Evolutionary conservation across 108 stramenopile genomes (phyloP), one percentile per base, ranked within the genome.

Genomic region (Cyclotella kingstonii): DNA sequence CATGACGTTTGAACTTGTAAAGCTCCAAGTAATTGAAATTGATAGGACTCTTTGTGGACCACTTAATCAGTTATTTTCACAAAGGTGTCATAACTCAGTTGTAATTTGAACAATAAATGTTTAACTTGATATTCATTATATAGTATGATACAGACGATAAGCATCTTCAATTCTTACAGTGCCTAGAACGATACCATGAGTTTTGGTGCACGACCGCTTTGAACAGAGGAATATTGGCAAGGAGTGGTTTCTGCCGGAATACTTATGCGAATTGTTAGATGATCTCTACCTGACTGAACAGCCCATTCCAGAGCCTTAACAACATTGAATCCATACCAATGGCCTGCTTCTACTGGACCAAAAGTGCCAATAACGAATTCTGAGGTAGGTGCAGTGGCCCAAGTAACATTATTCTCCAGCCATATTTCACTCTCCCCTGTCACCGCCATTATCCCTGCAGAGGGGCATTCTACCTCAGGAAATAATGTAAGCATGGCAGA

Each of bases 281-380:
- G 4, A 3, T 19, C 48, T 19, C 4, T 48, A 23, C 23, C 14
- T 15, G 14, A 29, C n/a, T 23, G 12, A 8, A 28, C 25, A 18
- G 60, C 60, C 47, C 46, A 33, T 15, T 36, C 47, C 27, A 62
- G 43, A 22, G 60, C 60, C 15, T 62, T 25, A 2, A 62, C 14
- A 1, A 62, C 60, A 30, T 38, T 62, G 25, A 62, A 62, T 15
- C 47, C 60, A 27, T 49, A 62, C 60, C 60, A 62, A 47, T 49
- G 48, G 1, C 60, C 60, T 26, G 33, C 25, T 39, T 35, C 35
- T 15, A 62, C 34, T 8, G 47, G 23, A 2, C 48, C 60, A 50
- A 62, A 62, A n/a, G 60, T 62, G 21, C 60, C 60, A 5, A 62
- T 18, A 3, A 15, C 60, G n/a, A 39, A 27, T 23, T 36, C 45